Evolutionary conservation across 768 basidiomycete genomes (phyloP).

Genomic region (Russula olivacea): DNA sequence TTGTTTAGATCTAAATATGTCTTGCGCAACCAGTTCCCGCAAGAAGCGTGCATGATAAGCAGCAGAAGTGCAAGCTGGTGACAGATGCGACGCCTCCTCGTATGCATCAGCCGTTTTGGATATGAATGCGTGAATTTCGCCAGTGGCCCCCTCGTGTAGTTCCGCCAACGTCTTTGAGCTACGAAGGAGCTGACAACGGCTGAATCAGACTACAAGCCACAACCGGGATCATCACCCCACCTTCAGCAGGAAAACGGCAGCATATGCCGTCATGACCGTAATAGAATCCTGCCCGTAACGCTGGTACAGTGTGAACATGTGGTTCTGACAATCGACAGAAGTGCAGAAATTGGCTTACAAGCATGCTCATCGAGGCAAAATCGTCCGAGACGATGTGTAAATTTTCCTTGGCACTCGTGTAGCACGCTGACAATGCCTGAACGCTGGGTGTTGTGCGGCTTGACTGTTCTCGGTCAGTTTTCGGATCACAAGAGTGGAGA

Average conservation of each 20-base stretch:
- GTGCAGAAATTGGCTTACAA: conserved; percentile 41
- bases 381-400: conserved; percentile 68
- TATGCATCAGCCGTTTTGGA: conserved; percentile 72
- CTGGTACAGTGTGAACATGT: conserved; percentile 35
- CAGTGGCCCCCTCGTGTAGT: conserved; percentile 53
- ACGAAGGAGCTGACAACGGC: conserved; percentile 53
- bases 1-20: conserved; percentile 46
- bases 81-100: conserved; percentile 58
- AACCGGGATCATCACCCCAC: conserved; percentile 35
- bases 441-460: conserved; percentile 55
- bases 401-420: conserved; percentile 64
- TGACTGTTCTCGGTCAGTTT: conserved; percentile 36
- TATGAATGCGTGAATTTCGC: conserved; percentile 62
- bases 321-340: background rate
- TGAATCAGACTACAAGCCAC: conserved; percentile 14
- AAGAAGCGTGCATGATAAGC: conserved; percentile 78
- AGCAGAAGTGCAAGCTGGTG: conserved; percentile 58
- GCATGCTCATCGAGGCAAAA: conserved; percentile 65
- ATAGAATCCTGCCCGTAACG: conserved; percentile 82
- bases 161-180: conserved; percentile 52
- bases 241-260: conserved; percentile 73
- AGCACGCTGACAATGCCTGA: conserved; percentile 66
- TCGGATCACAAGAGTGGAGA: conserved; percentile 7
- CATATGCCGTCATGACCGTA: conserved; percentile 81
- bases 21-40: conserved; percentile 58